Conservation (phyloP, 139 green algal genomes). For the Limnomonas spitsbergensis region DNA sequence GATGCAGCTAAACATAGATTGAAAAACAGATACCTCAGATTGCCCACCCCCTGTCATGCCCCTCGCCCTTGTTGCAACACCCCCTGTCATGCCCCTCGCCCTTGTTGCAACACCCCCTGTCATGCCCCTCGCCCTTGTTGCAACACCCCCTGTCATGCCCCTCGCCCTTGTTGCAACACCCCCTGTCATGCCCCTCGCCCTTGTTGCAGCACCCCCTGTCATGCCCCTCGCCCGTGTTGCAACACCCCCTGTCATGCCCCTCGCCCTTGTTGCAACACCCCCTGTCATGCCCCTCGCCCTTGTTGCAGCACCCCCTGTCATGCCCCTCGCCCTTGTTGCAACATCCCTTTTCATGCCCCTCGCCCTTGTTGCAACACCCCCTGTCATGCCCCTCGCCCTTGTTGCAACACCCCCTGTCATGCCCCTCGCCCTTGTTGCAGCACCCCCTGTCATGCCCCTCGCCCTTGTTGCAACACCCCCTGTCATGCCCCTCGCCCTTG, state of each 20-base stretch:
- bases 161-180: neutral
- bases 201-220: neutral
- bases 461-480: neutral
- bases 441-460: neutral
- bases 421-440: neutral
- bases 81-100: neutral
- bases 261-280: neutral
- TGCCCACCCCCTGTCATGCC: neutral
- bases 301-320: neutral
- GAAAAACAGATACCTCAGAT: neutral
- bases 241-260: neutral
- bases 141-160: neutral
- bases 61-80: neutral
- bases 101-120: neutral
- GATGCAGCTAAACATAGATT: too few relatives aligned
- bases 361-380: neutral
- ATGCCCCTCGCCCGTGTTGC: neutral
- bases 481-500: neutral
- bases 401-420: neutral
- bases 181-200: neutral
- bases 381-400: neutral
- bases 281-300: neutral
- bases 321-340: slow-evolving; percentile 51
- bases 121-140: neutral
- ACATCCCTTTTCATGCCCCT: neutral